Conservation (phyloP, 805 yeast genomes). For the Kodamaea hsintzibuensis region DNA sequence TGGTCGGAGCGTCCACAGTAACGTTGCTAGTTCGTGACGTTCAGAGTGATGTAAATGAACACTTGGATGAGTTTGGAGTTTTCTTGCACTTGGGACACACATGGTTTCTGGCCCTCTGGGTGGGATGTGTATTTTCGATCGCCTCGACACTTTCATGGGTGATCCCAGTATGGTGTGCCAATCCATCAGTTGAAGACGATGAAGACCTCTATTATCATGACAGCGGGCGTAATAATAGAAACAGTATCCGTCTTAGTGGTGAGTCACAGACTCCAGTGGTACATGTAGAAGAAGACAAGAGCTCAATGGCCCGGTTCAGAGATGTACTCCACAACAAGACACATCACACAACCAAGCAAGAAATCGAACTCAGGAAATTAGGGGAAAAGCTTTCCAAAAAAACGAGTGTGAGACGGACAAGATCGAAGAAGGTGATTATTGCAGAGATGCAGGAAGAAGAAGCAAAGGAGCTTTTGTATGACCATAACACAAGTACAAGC, state of each 20-base stretch:
- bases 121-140: constrained; percentile 23
- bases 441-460: not conserved
- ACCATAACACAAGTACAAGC: not conserved
- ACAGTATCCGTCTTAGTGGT: not conserved
- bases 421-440: constrained; percentile 1
- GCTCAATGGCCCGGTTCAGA: constrained; percentile 1
- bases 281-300: not conserved
- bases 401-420: constrained; percentile 29
- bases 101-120: constrained; percentile 47
- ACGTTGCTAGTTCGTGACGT: constrained; percentile 27
- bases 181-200: constrained; percentile 37
- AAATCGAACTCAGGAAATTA: constrained; percentile 34
- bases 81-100: constrained; percentile 39
- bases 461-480: constrained; percentile 3
- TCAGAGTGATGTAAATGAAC: constrained; percentile 24
- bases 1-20: constrained; percentile 30
- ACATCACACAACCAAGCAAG: constrained; percentile 17
- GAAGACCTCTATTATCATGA: constrained; percentile 12
- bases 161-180: constrained; percentile 52
- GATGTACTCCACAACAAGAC: constrained; percentile 6
- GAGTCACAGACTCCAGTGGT: not conserved
- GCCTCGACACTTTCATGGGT: constrained; percentile 35
- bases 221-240: not conserved
- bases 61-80: constrained; percentile 50
- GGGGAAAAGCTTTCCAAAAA: constrained; percentile 39